phyloP scores from a whole-genome alignment of 192 early-diverging fungal species.

The Helicostylum pulchrum region DNA sequence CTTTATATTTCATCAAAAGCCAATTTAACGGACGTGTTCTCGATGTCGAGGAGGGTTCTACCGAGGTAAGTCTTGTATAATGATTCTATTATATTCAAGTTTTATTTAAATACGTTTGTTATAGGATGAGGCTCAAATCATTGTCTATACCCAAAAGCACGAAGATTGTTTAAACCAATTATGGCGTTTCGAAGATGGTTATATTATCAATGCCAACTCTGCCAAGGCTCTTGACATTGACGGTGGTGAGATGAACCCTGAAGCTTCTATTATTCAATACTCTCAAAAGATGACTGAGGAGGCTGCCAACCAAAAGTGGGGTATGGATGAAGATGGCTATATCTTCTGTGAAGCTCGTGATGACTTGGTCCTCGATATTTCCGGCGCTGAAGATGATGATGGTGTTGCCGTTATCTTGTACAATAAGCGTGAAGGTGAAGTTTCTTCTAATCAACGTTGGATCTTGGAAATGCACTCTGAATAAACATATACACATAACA shows the following conservation, averaged over 20 bases:
- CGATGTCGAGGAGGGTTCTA: slow-evolving; percentile 21
- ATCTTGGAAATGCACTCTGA: neutral
- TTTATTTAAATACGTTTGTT: neutral
- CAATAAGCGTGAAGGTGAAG: slow-evolving; percentile 19
- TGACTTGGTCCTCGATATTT: slow-evolving; percentile 24
- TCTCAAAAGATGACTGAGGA: slow-evolving; percentile 12
- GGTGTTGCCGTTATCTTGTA: slow-evolving; percentile 21
- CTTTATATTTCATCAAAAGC: slow-evolving; percentile 16
- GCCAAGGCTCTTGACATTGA: slow-evolving; percentile 29
- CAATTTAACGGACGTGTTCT: slow-evolving; percentile 26
- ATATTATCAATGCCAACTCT: slow-evolving; percentile 24
- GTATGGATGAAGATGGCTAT: slow-evolving; percentile 21
- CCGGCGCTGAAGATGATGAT: slow-evolving; percentile 19
- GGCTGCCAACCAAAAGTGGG: slow-evolving; percentile 21
- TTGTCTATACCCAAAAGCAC: slow-evolving; percentile 20
- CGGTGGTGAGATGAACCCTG: slow-evolving; percentile 19
- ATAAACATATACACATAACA: no score
- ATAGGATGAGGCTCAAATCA: slow-evolving; percentile 21
- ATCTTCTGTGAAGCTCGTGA: slow-evolving; percentile 12
- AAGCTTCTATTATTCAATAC: slow-evolving; percentile 18
- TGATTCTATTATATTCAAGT: neutral
- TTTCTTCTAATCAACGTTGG: slow-evolving; percentile 28
- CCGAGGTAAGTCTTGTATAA: slow-evolving; percentile 5
- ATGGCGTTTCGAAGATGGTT: slow-evolving; percentile 18
- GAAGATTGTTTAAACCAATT: slow-evolving; percentile 14